These are phyloP conservation scores for Ramaria rubella DNA, from an alignment of 768 basidiomycete species.

Conservation along the genomic window DNA sequence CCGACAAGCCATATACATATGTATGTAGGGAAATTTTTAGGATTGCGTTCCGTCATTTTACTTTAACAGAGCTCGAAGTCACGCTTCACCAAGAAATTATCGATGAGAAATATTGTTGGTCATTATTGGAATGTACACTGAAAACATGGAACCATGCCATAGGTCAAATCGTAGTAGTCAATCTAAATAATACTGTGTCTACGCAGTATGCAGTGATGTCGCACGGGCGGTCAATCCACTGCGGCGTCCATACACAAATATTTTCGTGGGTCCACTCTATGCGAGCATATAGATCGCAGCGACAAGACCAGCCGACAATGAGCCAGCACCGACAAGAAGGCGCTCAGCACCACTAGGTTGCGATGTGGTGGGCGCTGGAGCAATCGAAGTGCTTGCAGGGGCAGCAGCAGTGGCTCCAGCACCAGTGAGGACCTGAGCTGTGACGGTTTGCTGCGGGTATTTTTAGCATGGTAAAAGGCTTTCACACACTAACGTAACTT, in stretches of 20 bases:
- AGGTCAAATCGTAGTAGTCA: neutral
- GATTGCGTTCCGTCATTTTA: too few species aligned
- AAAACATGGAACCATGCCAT: neutral
- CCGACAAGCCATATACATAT: too few species aligned
- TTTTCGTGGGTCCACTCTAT: neutral
- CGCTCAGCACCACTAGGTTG: conserved; percentile 1
- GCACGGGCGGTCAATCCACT: neutral
- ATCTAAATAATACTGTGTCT: too few species aligned
- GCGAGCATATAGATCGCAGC: neutral
- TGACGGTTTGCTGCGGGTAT: neutral
- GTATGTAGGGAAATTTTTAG: too few species aligned
- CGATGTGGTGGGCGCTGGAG: conserved; percentile 15
- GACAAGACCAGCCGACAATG: neutral
- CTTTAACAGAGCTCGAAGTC: too few species aligned
- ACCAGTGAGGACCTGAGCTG: conserved; percentile 35
- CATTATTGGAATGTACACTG: neutral
- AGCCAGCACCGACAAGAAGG: neutral
- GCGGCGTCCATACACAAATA: neutral
- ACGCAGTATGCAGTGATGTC: neutral
- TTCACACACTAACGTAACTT: neutral
- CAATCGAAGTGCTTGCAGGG: neutral
- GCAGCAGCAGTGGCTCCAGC: conserved; percentile 18
- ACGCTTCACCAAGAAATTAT: too few species aligned
- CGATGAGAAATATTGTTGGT: too few species aligned
- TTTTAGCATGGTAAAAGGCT: neutral